Base-by-base conservation (phyloP, 1,284 basidiomycete genomes). In the Tilletia setariae region DNA sequence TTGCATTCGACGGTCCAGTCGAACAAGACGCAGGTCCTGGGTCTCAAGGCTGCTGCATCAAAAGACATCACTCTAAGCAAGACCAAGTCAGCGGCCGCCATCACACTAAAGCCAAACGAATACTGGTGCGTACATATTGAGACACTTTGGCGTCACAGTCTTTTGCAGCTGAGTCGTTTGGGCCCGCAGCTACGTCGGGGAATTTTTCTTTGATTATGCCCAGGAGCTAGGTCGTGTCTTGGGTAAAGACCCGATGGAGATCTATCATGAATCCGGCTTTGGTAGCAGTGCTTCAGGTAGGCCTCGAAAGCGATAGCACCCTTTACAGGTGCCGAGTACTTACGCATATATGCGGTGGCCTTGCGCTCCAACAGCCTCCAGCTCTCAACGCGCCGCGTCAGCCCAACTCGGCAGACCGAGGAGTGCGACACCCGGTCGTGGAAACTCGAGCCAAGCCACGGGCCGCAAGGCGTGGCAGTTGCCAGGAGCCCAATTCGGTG, bases 191-290 rank as follows among this genome's bases (percentile, higher is more conserved):
- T 40, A 61, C 28, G 28, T 35, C 15, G 56, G 56, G 19, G 30
- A 61, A 21, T 61, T 61, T 21, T 40, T 40, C 56, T 61, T 61
- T 35, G 56, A 61, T 21, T 61, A 61, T n/a, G 56, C 56, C 16
- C 56, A 61, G 32, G 56, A 61, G 16, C n/a, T 35, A 19, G 30
- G 28, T 7, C 56, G 56, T 16, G 56, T 61, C 13, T 15, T 61
- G 56, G 56, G 56, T 16, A 61, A 35, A 21, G 56, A 40, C 28
- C 56, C 56, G 16, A 30, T n/a, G 30, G 28, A 32, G 56, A 61
- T 40, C 15, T 35, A 61, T 16, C 56, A 40, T 11, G 56, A 61
- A 30, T 30, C 25, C 13, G 56, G 56, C 15, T 61, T 61, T 40
- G 56, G 32, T 3, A 61, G 56, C 21, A 61, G 56, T 40, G 28